Evolutionary conservation across 768 basidiomycete genomes (phyloP), one percentile per base, ranked within the genome.

Genomic region (Cubamyces lactineus): DNA sequence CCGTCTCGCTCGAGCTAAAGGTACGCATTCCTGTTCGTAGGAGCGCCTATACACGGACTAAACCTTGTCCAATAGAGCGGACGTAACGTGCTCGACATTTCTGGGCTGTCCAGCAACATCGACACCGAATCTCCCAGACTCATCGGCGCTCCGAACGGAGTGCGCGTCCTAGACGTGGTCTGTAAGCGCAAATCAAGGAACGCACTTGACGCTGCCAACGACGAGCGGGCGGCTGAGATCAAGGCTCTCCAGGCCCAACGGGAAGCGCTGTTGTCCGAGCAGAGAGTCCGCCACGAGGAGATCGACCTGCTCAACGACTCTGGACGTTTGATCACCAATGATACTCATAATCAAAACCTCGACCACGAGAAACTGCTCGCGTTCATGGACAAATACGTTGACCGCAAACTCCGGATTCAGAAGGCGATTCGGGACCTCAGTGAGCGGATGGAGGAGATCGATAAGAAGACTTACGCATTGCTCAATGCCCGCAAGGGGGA

Each of bases 91-190:
- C 66, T 87, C 38, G 75, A 78, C 54, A 82, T 87, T 47, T 71
- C 66, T 26, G 75, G 76, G 17, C 75, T 88, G 9, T 77, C 86
- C 9, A 77, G 78, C 66, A 74, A 71, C 30, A 79, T 86, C 57
- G 82, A 85, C 67, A 77, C 78, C 1, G 75, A 83, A 24, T 83
- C 83, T 17, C 75, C 83, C 43, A 78, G 86, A 34, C 79, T 87
- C 19, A 80, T 81, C 51, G 82, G 81, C 3, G 73, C 84, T 12
- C 51, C 53, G 13, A 77, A 75, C 6, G 72, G 75, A 26, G 79
- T 80, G 9, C 80, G 81, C 59, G 74, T 87, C 8, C 79, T 80
- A 62, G 85, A 86, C 70, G 81, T 86, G 34, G 78, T 82, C 21
- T 84, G 81, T 70, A 81, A 77, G 28, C 51, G 26, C 51, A 46